Evolutionary conservation across 2,329 filamentous ascomycete genomes (phyloP).

Genomic region (Exophiala calicioides): DNA sequence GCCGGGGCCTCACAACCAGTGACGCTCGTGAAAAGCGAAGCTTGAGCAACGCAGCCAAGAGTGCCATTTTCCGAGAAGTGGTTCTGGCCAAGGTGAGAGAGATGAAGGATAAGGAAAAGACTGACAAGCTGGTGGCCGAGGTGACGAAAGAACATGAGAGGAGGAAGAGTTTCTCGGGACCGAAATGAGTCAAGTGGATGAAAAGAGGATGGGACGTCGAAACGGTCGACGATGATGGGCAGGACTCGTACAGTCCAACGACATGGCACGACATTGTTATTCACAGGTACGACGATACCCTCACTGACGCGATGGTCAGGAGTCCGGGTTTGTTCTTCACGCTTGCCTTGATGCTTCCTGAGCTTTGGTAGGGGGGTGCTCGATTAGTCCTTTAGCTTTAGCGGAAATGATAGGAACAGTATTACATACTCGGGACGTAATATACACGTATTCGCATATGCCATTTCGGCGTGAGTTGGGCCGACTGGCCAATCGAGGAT

Average conservation of each 20-base stretch:
- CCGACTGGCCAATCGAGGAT: too few relatives aligned
- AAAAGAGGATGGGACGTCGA: background rate
- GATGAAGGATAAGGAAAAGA: conserved; percentile 83
- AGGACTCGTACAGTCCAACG: background rate
- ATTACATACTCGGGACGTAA: too few relatives aligned
- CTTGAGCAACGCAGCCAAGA: conserved; percentile 61
- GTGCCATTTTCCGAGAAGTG: conserved; percentile 87
- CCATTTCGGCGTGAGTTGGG: too few relatives aligned
- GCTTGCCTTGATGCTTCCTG: background rate
- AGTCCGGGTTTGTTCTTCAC: background rate
- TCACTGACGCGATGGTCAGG: conserved; percentile 1
- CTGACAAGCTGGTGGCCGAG: conserved; percentile 65
- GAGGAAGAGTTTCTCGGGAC: conserved; percentile 30
- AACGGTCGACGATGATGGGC: background rate
- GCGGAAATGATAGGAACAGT: background rate
- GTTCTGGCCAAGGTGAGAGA: conserved; percentile 91
- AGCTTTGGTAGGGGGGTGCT: background rate
- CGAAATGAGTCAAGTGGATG: conserved; percentile 1
- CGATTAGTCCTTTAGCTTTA: background rate
- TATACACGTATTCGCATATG: background rate
- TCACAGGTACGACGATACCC: conserved; percentile 6
- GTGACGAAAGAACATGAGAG: conserved; percentile 45
- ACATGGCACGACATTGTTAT: conserved; percentile 7
- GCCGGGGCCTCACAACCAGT: conserved; percentile 36
- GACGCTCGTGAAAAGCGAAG: conserved; percentile 45